Base-by-base conservation (phyloP, 2,329 filamentous ascomycete genomes). In the Colletotrichum spinosum region DNA sequence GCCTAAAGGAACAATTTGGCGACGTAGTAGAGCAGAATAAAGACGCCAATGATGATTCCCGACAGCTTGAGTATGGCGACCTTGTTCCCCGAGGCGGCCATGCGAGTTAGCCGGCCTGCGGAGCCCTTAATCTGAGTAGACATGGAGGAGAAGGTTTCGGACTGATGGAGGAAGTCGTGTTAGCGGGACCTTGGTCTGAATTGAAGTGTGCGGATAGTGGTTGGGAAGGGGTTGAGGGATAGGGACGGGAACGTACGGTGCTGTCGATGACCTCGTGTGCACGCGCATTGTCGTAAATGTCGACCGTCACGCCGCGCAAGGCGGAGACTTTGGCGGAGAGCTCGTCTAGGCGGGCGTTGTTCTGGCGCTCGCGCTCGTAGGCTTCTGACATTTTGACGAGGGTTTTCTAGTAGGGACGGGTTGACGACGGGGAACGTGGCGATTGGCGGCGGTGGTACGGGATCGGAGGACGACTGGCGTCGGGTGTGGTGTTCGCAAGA, bases 261-360 rank as follows among this genome's bases (percentile, higher is more conserved):
- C 88, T 90, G 79, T 99, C 93, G 70, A 99, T 92, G 69, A 97
- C 88, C 70, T 92, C 88, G 73, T 98, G 95, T 72, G 92, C 88
- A 64, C 93, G 89, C 54, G 96, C 96, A 77, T 96, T 94, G 81
- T 98, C 94, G 85, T 98, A 97, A 74, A 99, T 99, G 82, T 99
- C 94, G 70, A 98, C 89, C 46, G 96, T 99, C 55, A 99, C 93
- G 78, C 92, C 92, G 74, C 95, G 93, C 69, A 99, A 87, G 56
- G 94, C 93, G 15, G 92, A 92, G 60, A 98, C 94, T 82, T 99
- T 99, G 70, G 89, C 87, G 13, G 92, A 92, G 42, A 99, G 91
- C 77, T 97, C 94, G 74, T 95, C 90, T 61, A 99, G 92, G 72
- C 95, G 94, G 70, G 92, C 90, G 81, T 98, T 97, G 83, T 99